phyloP scores from a whole-genome alignment of 768 basidiomycete genomes.

The Kwoniella europaea region DNA sequence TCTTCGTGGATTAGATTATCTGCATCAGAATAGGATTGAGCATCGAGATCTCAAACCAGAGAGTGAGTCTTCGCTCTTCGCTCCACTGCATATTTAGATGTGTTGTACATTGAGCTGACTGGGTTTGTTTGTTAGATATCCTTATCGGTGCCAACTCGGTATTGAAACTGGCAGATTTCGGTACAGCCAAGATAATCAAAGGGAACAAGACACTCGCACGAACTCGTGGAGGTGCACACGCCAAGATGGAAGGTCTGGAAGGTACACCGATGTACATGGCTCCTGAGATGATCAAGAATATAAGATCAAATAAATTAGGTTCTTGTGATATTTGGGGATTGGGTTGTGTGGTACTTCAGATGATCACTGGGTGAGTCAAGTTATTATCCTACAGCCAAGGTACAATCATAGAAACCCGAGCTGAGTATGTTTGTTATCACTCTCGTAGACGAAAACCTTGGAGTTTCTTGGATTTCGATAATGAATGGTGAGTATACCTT shows the following conservation, averaged over 20 bases:
- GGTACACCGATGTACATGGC: constrained; percentile 99
- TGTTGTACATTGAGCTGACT: constrained; percentile 22
- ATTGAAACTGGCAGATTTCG: constrained; percentile 97
- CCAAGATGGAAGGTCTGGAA: constrained; percentile 76
- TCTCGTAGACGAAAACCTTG: constrained; percentile 77
- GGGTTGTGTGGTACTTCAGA: constrained; percentile 96
- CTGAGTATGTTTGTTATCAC: background rate
- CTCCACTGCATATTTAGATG: background rate
- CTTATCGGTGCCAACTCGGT: constrained; percentile 68
- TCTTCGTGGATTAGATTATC: constrained; percentile 88
- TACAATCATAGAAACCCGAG: background rate
- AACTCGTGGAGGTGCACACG: constrained; percentile 60
- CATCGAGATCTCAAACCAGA: constrained; percentile 99
- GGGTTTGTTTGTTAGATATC: constrained; percentile 68
- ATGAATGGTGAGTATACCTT: constrained; percentile 82
- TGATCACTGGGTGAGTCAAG: constrained; percentile 72
- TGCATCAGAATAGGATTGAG: constrained; percentile 88
- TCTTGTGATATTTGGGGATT: constrained; percentile 99
- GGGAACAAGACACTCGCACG: constrained; percentile 74
- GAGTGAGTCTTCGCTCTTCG: constrained; percentile 68
- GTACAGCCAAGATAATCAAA: constrained; percentile 91
- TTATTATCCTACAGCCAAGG: background rate
- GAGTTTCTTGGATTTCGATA: constrained; percentile 84
- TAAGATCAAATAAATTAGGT: constrained; percentile 81
- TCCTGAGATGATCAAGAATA: constrained; percentile 96